A percentile compares a stretch with the other conserved stretches of the same genome.
Evolutionary conservation across 768 basidiomycete genomes (phyloP).

Genomic region (Lactarius hengduanensis): DNA sequence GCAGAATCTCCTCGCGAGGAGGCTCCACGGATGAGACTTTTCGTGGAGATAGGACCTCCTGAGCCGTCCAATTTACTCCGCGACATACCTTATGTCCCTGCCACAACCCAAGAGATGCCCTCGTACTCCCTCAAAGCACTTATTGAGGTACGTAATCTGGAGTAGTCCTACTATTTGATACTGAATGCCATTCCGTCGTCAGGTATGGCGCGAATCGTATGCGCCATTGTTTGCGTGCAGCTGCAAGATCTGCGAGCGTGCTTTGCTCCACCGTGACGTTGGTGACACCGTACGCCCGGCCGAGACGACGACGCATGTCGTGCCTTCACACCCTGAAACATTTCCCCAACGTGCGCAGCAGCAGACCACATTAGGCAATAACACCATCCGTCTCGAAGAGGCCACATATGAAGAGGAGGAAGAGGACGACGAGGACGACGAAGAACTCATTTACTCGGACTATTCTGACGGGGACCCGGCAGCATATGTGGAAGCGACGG

Average conservation of each 20-base stretch:
- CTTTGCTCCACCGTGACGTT: conserved; percentile 52
- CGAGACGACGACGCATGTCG: conserved; percentile 28
- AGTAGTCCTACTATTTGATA: not conserved
- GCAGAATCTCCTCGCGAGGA: conserved; percentile 31
- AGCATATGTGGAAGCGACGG: conserved; percentile 31
- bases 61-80: conserved; percentile 58
- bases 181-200: conserved; percentile 19
- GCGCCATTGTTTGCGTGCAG: conserved; percentile 68
- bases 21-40: conserved; percentile 33
- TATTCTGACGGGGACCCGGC: conserved; percentile 17
- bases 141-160: conserved; percentile 45
- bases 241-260: conserved; percentile 72
- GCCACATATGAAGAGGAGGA: conserved; percentile 34
- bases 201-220: conserved; percentile 78
- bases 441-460: conserved; percentile 30
- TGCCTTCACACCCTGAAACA: conserved; percentile 32
- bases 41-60: conserved; percentile 55
- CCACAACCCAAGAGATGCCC: conserved; percentile 54
- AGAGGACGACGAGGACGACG: conserved; percentile 38
- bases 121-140: conserved; percentile 42
- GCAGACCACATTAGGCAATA: conserved; percentile 18
- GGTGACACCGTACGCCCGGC: conserved; percentile 35
- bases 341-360: conserved; percentile 19
- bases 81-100: conserved; percentile 68
- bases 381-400: conserved; percentile 33